These are phyloP conservation scores for Boletus vinaceobasis DNA, from an alignment of 768 basidiomycete species.

Conservation along the genomic window DNA sequence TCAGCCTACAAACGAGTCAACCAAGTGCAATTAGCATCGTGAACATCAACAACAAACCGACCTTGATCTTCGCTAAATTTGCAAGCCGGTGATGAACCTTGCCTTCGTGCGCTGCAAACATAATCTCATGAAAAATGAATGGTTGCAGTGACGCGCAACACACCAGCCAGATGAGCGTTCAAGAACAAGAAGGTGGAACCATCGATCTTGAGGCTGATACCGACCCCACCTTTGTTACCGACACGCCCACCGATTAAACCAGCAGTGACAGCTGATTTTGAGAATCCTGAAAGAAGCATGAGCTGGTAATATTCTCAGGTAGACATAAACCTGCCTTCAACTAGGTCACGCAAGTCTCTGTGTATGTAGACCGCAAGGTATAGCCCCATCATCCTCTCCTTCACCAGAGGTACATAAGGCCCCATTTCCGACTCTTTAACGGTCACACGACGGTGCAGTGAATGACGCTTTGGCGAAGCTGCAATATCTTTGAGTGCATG, in stretches of 20 bases:
- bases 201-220: constrained; percentile 80
- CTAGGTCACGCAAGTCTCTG: constrained; percentile 59
- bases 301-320: neutral
- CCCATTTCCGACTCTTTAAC: constrained; percentile 51
- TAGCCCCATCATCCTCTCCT: constrained; percentile 90
- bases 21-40: neutral
- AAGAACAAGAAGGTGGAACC: constrained; percentile 85
- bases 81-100: constrained; percentile 75
- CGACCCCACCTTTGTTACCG: constrained; percentile 92
- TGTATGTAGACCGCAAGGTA: constrained; percentile 77
- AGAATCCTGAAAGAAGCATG: constrained; percentile 47
- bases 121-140: neutral
- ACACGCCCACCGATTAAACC: constrained; percentile 88
- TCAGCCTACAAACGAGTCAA: constrained; percentile 48
- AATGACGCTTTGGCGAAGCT: constrained; percentile 42
- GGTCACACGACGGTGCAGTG: constrained; percentile 39
- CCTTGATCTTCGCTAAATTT: constrained; percentile 89
- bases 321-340: constrained; percentile 46
- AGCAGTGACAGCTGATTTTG: constrained; percentile 80
- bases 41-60: constrained; percentile 18
- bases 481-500: constrained; percentile 31
- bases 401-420: constrained; percentile 80
- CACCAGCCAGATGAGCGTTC: constrained; percentile 88
- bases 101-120: constrained; percentile 64
- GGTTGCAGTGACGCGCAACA: constrained; percentile 1